Conservation (phyloP, 148 eudicot genomes). For the Spergularia bocconei region DNA sequence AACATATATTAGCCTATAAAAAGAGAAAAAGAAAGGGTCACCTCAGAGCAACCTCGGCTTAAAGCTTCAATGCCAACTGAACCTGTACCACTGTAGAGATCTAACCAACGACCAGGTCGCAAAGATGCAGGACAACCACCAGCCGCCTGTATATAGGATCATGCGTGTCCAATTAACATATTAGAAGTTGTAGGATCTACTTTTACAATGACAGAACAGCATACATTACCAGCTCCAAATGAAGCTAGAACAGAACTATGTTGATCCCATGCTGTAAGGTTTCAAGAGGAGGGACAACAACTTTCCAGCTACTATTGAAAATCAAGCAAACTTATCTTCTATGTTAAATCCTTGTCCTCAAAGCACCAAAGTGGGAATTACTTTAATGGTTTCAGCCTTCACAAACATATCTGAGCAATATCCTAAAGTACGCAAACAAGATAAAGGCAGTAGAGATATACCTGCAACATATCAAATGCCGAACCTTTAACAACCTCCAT, state of each 20-base stretch:
- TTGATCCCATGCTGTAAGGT: neutral
- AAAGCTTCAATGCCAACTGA: slow-evolving; percentile 97
- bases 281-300: slow-evolving; percentile 1
- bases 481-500: slow-evolving; percentile 97
- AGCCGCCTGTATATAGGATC: slow-evolving; percentile 50
- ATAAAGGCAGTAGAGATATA: slow-evolving; percentile 14
- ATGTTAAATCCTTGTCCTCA: neutral
- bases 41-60: slow-evolving; percentile 95
- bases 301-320: neutral
- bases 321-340: neutral
- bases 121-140: slow-evolving; percentile 87
- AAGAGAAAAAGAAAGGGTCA: slow-evolving; percentile 13
- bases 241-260: neutral
- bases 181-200: neutral
- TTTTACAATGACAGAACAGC: neutral
- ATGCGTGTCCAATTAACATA: slow-evolving; percentile 7
- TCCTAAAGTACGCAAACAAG: neutral
- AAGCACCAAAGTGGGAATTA: neutral
- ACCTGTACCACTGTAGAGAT: slow-evolving; percentile 92
- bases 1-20: neutral
- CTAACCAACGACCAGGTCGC: slow-evolving; percentile 92
- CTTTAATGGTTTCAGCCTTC: neutral
- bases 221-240: neutral
- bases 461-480: slow-evolving; percentile 88
- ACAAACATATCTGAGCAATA: neutral